These are phyloP conservation scores for Neofusicoccum parvum DNA, from an alignment of 2,329 filamentous ascomycete species.

Conservation along the genomic window DNA sequence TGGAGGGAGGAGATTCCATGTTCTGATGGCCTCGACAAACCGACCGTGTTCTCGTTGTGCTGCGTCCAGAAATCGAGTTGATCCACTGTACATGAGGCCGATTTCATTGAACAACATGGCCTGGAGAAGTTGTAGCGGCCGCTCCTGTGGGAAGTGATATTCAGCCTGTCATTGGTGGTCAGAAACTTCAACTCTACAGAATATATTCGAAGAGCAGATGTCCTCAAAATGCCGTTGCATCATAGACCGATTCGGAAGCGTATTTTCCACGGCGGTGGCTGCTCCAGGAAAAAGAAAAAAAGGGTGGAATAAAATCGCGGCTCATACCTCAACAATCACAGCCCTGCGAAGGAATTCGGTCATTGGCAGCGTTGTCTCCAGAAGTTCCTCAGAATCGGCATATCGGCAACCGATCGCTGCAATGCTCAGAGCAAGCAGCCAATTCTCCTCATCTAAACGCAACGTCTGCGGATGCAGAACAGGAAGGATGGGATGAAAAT, in stretches of 20 bases:
- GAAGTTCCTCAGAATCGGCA: not conserved
- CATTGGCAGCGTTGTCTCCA: not conserved
- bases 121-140: not conserved
- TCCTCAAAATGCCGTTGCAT: too few relatives aligned
- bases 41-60: not conserved
- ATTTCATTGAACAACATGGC: not conserved
- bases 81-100: not conserved
- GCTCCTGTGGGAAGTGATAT: not conserved
- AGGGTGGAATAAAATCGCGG: too few relatives aligned
- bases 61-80: not conserved
- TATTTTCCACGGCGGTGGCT: too few relatives aligned
- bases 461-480: not conserved
- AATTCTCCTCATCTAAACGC: not conserved
- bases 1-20: not conserved
- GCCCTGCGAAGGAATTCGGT: slow-evolving; percentile 7
- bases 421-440: not conserved
- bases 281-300: too few relatives aligned
- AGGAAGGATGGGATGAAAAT: slow-evolving; percentile 6
- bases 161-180: not conserved
- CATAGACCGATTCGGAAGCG: too few relatives aligned
- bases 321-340: not conserved
- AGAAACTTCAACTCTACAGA: too few relatives aligned
- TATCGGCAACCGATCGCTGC: slow-evolving; percentile 1
- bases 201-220: too few relatives aligned
- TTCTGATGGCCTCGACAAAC: not conserved